These are phyloP conservation scores for Oryza coarctata DNA, from an alignment of 176 grass and related monocot genomes.

Conservation along the genomic window DNA sequence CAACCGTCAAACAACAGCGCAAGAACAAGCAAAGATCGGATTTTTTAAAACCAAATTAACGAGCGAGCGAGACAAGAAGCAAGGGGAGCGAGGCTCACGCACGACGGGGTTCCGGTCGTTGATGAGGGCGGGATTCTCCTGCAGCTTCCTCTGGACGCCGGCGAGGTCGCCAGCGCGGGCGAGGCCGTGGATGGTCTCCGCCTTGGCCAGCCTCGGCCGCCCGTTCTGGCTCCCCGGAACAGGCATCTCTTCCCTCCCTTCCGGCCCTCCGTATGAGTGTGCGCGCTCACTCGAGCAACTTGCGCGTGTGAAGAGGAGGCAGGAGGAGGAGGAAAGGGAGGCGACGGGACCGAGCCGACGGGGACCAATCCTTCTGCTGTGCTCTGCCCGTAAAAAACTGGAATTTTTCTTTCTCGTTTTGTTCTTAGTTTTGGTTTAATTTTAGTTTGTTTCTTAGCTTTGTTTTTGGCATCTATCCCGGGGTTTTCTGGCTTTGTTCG, in stretches of 20 bases:
- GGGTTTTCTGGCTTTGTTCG: neutral
- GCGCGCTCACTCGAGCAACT: neutral
- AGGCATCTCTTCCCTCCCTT: slow-evolving; percentile 45
- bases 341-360: neutral
- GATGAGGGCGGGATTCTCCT: slow-evolving; percentile 70
- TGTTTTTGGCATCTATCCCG: slow-evolving; percentile 27
- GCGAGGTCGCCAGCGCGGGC: slow-evolving; percentile 72
- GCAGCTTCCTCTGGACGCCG: slow-evolving; percentile 69
- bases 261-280: neutral
- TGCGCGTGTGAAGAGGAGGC: neutral
- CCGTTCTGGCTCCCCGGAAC: slow-evolving; percentile 83
- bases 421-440: neutral
- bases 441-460: neutral
- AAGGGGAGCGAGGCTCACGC: neutral
- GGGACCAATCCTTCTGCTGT: slow-evolving; percentile 19
- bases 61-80: neutral
- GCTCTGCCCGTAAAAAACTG: slow-evolving; percentile 15
- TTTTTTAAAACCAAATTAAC: slow-evolving; percentile 4
- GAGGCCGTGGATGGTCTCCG: slow-evolving; percentile 63
- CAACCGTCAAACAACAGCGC: slow-evolving; percentile 12
- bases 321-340: slow-evolving; percentile 20
- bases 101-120: slow-evolving; percentile 86
- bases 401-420: neutral
- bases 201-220: slow-evolving; percentile 45
- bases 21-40: slow-evolving; percentile 39